Evolutionary conservation across 352 stramenopile species (phyloP), one percentile per base, ranked within the genome.

Genomic region (Phytophthora vignae): DNA sequence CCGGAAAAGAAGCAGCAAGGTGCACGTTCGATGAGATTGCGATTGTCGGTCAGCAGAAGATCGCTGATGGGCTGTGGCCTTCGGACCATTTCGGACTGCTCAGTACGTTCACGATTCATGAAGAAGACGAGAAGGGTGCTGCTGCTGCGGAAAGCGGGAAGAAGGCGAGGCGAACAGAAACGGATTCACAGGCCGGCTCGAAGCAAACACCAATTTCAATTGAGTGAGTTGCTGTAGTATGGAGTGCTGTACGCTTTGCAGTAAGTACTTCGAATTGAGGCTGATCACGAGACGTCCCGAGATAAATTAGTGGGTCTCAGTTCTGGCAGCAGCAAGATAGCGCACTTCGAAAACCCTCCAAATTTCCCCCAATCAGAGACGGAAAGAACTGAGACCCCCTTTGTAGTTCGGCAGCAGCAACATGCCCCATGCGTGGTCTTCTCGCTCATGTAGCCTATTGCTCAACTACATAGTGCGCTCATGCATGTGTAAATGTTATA

Each of bases 11-110:
- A 27, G 25, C 60, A 55, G 7, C 50, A 15, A 44, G 4, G n/a
- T 64, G 60, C 54, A 59, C 77, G 10, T 69, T 92, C 8, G 60
- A 88, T 4, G 53, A 52, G 8, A 91, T 95, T 49, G 59, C 80
- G 6, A 82, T 95, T 38, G 74, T 95, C 2, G 87, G 85, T 15
- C 90, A 87, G 22, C 72, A 89, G 61, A 79, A 83, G 22, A 93
- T 95, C 40, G 73, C 79, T 3, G 81, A 92, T n/a, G 76, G 79
- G 31, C 46, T 93, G 3, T 95, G 87, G 87, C 65, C 82, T 4
- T 95, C 88, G 1, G 85, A 95, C 55, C 88, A 95, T 53, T 95
- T 90, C 71, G 88, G 88, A 7, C 57, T 95, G 15, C 68, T 91
- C 56, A 76, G 77, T 40, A 79, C 74, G 0, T 90, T 89, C 56